Evolutionary conservation across 108 stramenopile genomes (phyloP).

Genomic region (Skeletonema costatum): DNA sequence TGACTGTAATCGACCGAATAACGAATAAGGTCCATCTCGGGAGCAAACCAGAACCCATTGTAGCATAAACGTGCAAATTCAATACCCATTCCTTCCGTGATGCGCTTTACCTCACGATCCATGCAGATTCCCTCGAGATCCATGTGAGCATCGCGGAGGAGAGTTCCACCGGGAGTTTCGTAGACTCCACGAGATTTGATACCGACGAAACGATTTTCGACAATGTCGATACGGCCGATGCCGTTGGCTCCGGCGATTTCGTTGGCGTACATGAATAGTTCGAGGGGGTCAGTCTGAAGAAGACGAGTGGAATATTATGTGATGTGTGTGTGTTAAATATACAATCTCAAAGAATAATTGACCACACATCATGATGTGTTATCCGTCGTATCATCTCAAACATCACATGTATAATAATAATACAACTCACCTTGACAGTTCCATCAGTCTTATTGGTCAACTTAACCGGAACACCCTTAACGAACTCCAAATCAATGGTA

Average conservation of each 20-base stretch:
- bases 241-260: conserved; percentile 97
- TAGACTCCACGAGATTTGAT: conserved; percentile 99
- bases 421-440: conserved; percentile 60
- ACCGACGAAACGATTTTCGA: conserved; percentile 99
- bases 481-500: conserved; percentile 86
- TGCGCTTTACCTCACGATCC: conserved; percentile 98
- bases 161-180: conserved; percentile 98
- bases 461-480: conserved; percentile 94
- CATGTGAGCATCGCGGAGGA: conserved; percentile 95
- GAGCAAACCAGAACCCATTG: conserved; percentile 99
- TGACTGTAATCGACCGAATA: conserved; percentile 88
- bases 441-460: conserved; percentile 90
- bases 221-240: conserved; percentile 97
- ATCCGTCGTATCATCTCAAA: too few relatives aligned
- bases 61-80: conserved; percentile 98
- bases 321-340: neutral
- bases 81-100: conserved; percentile 86
- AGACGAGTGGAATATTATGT: neutral
- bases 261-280: conserved; percentile 97
- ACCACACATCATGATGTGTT: too few relatives aligned
- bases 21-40: conserved; percentile 98
- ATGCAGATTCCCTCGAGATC: conserved; percentile 96
- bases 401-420: too few relatives aligned
- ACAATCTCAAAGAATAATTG: too few relatives aligned
- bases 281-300: conserved; percentile 83